Evolutionary conservation across 805 yeast genomes (phyloP).

Genomic region (Starmera dryadoides): DNA sequence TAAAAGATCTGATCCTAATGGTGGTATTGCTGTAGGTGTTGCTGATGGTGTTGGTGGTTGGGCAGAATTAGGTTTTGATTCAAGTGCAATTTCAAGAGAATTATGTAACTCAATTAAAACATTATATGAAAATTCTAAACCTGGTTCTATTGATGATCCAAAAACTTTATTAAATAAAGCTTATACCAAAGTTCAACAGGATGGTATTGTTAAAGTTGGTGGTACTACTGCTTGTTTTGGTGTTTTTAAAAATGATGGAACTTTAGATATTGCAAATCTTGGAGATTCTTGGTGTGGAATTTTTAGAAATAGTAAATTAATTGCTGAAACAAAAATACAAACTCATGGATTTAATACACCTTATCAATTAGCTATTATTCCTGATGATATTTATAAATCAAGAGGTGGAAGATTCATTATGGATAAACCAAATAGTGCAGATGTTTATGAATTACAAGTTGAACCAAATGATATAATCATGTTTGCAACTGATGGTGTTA

Average conservation of each 20-base stretch:
- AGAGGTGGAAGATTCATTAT: conserved; percentile 52
- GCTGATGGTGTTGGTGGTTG: conserved; percentile 99
- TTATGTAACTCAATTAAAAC: conserved; percentile 51
- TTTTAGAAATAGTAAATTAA: conserved; percentile 56
- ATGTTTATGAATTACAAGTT: conserved; percentile 56
- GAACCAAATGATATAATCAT: conserved; percentile 68
- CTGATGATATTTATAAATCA: conserved; percentile 45
- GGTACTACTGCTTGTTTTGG: conserved; percentile 93
- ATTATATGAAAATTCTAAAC: conserved; percentile 6
- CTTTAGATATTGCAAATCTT: conserved; percentile 62
- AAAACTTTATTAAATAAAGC: conserved; percentile 46
- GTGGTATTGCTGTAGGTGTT: conserved; percentile 57
- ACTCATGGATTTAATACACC: conserved; percentile 90
- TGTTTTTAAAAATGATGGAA: conserved; percentile 47
- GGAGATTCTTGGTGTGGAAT: conserved; percentile 96
- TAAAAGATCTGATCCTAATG: conserved; percentile 16
- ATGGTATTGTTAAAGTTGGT: conserved; percentile 72
- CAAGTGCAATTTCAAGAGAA: conserved; percentile 80
- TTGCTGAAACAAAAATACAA: conserved; percentile 67
- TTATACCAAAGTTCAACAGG: conserved; percentile 42
- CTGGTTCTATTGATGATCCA: conserved; percentile 3
- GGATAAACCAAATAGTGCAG: conserved; percentile 66
- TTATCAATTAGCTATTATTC: conserved; percentile 81
- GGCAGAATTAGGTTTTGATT: conserved; percentile 87
- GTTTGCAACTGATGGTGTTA: conserved; percentile 91